Conservation (phyloP, 352 stramenopile species). For the Globisporangium okanoganense region DNA sequence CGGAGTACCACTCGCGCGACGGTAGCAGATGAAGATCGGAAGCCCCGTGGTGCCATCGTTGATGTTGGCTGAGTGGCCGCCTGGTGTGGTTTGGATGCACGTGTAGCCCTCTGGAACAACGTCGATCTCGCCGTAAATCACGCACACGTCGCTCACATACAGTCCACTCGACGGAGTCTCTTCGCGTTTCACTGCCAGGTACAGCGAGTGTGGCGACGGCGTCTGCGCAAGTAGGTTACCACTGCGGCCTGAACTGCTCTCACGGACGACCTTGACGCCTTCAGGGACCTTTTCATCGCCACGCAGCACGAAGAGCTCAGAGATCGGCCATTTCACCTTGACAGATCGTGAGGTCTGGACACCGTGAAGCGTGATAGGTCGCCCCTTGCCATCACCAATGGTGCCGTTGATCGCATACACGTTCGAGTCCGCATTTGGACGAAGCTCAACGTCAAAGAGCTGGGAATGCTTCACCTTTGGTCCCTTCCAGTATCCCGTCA, state of each 20-base stretch:
- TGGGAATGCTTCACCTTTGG: slow-evolving; percentile 64
- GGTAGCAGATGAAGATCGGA: slow-evolving; percentile 85
- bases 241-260: slow-evolving; percentile 66
- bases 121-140: slow-evolving; percentile 87
- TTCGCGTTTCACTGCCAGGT: slow-evolving; percentile 70
- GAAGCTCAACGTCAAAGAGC: slow-evolving; percentile 74
- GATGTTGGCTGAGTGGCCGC: slow-evolving; percentile 70
- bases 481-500: slow-evolving; percentile 76
- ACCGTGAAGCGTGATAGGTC: slow-evolving; percentile 46
- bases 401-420: slow-evolving; percentile 58
- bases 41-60: slow-evolving; percentile 76
- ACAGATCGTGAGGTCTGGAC: slow-evolving; percentile 58
- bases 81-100: slow-evolving; percentile 66
- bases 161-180: slow-evolving; percentile 30
- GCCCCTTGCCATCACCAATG: slow-evolving; percentile 65
- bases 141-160: slow-evolving; percentile 70
- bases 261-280: slow-evolving; percentile 55
- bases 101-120: slow-evolving; percentile 73
- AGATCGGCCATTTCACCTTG: slow-evolving; percentile 74
- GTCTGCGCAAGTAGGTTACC: slow-evolving; percentile 77
- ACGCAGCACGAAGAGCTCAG: slow-evolving; percentile 63
- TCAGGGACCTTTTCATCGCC: slow-evolving; percentile 74
- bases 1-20: slow-evolving; percentile 16
- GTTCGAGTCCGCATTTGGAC: slow-evolving; percentile 21
- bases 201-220: slow-evolving; percentile 63